phyloP scores from a whole-genome alignment of 257 asterid genomes.

The Misopates orontium region DNA sequence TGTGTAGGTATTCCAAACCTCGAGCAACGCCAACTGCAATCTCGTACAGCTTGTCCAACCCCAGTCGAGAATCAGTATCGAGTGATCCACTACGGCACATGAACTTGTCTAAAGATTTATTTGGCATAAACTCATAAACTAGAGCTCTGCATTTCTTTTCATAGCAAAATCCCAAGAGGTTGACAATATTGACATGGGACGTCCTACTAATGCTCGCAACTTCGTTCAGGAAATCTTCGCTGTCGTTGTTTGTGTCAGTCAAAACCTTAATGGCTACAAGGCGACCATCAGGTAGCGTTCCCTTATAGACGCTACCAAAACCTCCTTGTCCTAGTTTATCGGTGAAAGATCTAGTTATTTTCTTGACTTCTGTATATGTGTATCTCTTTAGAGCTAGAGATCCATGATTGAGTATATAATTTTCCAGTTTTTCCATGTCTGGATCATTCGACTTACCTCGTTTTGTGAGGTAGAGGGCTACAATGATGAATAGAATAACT shows the following conservation, averaged over 20 bases:
- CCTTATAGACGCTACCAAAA: slow-evolving; percentile 57
- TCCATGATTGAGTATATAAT: slow-evolving; percentile 42
- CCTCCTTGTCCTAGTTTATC: slow-evolving; percentile 59
- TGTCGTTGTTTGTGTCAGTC: slow-evolving; percentile 44
- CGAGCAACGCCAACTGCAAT: slow-evolving; percentile 62
- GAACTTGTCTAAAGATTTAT: slow-evolving; percentile 51
- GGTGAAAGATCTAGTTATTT: slow-evolving; percentile 45
- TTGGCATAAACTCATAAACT: slow-evolving; percentile 57
- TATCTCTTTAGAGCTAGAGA: slow-evolving; percentile 50
- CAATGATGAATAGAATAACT: slow-evolving; percentile 12
- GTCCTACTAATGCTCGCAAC: slow-evolving; percentile 45
- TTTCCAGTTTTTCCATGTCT: slow-evolving; percentile 31
- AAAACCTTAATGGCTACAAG: slow-evolving; percentile 60
- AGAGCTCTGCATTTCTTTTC: slow-evolving; percentile 38
- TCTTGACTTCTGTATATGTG: slow-evolving; percentile 42
- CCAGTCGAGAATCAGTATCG: slow-evolving; percentile 29
- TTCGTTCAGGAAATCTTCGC: slow-evolving; percentile 62
- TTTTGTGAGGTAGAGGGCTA: slow-evolving; percentile 27
- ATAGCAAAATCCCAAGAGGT: slow-evolving; percentile 41
- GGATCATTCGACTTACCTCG: slow-evolving; percentile 6
- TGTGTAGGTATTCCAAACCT: slow-evolving; percentile 60
- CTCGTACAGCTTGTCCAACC: slow-evolving; percentile 43
- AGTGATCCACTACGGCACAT: slow-evolving; percentile 48
- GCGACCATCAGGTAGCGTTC: slow-evolving; percentile 48
- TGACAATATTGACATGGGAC: slow-evolving; percentile 46